Base-by-base conservation (phyloP, 1,139 yeast species). In the Starmera stellimalicola region DNA sequence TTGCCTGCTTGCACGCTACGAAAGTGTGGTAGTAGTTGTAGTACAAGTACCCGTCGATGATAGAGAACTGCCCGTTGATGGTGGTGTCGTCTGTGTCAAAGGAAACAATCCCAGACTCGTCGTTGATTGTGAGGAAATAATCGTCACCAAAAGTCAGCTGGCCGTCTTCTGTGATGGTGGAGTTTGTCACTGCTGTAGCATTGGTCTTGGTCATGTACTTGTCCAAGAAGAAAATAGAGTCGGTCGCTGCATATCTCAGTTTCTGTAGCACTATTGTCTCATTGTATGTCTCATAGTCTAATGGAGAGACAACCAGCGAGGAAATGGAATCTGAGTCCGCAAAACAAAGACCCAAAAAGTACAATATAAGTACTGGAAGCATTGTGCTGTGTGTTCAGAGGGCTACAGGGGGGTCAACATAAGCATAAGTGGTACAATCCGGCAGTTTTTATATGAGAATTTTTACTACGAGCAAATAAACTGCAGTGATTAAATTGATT, bases 1-100 rank as follows among this genome's bases (percentile, higher is more conserved):
- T 18, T 3, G 39, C 37, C 7, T 27, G 11, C 18, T 15, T 23
- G 32, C 50, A 46, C 2, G 50, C 50, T 14, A 44, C 32, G 24
- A 44, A 46, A 3, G 41, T 33, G 20, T 34, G 30, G 28, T 40
- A 44, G 30, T 46, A 44, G 27, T 37, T 34, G 31, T 37, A 46
- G 33, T 18, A 38, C 2, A 46, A 22, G 3, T 22, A 15, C 7
- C 28, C 25, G 22, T 34, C 26, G 3, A 37, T 24, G 26, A 43
- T 29, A 31, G 29, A 37, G 34, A 34, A 46, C 11, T 41, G 31
- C 14, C 48, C 48, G 12, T 37, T 34, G 5, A 38, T 15, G 3
- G 32, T 12, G 6, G 29, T 4, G 6, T 28, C 26, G 7, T 41
- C 40, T 4, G 35, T 27, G 8, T 34, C 27, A 9, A 37, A 37